Conservation (phyloP, 2,329 filamentous ascomycete genomes). For the Torrubiellomyces zombiae region DNA sequence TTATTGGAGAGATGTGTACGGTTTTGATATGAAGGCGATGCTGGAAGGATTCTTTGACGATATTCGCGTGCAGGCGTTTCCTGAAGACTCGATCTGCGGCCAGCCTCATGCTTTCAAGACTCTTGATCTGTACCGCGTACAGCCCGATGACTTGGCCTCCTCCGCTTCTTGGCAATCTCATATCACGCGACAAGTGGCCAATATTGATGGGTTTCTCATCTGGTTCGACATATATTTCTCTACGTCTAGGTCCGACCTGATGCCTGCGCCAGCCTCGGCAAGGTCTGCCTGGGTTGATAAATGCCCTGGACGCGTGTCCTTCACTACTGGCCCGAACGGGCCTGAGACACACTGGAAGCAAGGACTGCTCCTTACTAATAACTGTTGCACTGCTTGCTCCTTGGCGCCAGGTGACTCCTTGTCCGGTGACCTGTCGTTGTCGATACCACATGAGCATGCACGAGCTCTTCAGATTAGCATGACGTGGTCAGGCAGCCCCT, state of each 20-base stretch:
- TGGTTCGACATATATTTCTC: conserved; percentile 95
- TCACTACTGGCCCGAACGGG: conserved; percentile 69
- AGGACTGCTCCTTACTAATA: conserved; percentile 55
- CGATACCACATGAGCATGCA: conserved; percentile 53
- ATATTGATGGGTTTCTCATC: conserved; percentile 71
- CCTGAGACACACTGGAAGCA: conserved; percentile 85
- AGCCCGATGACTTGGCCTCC: conserved; percentile 59
- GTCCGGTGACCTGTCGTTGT: conserved; percentile 54
- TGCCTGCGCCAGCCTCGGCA: conserved; percentile 34
- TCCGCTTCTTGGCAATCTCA: conserved; percentile 47
- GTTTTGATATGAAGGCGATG: conserved; percentile 90
- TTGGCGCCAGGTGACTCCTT: too few species aligned
- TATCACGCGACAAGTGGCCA: conserved; percentile 43
- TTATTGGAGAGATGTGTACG: conserved; percentile 88
- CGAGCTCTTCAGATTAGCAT: conserved; percentile 49
- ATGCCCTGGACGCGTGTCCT: conserved; percentile 50
- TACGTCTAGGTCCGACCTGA: conserved; percentile 34
- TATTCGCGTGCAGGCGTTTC: conserved; percentile 59
- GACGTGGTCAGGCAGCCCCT: conserved; percentile 46
- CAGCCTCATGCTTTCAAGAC: conserved; percentile 50
- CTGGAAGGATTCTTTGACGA: conserved; percentile 67
- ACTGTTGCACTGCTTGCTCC: too few species aligned
- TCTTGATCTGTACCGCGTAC: conserved; percentile 60
- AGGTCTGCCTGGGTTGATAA: conserved; percentile 45
- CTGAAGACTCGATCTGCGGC: conserved; percentile 41